Base-by-base conservation (phyloP, 1,139 yeast genomes). In the Magnusiomyces starmeri region DNA sequence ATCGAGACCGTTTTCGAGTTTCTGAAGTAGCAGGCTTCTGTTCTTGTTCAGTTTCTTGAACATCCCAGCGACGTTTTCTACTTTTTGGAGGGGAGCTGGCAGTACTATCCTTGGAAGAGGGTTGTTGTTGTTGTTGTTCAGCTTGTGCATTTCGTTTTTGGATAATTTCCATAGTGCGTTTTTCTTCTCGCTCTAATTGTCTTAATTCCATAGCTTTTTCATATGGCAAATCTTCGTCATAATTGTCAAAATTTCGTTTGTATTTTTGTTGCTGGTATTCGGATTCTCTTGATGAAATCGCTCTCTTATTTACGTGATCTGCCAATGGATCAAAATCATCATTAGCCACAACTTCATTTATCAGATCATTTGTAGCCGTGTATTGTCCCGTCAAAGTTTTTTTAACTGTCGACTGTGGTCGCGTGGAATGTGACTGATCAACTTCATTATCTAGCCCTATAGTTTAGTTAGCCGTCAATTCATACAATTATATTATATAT, bases 211-310 rank as follows among this genome's bases (percentile, higher is more conserved):
- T 61, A n/a, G 61, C 56, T 29, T 63, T 60, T 49, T 63, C 58
- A 46, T 64, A 60, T 1, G 60, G 50, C 40, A 55, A 47, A 22
- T 49, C 54, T 25, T 60, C 57, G 7, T 53, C 60, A 24, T 62
- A 58, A 25, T 49, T 37, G 46, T 62, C 58, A 40, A 63, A 70
- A 6, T 63, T 68, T 32, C 70, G 54, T 50, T 69, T 66, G 55
- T 70, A 67, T 56, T 77, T 62, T 56, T 73, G 64, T 56, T 66
- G 65, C 49, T 74, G 76, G 59, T 77, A 77, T 1, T 70, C 74
- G 35, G 69, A 65, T 57, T 73, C 76, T 26, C 71, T 64, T 4
- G 64, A 67, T 43, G 57, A 62, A 37, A 69, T 63, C 0, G 73
- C 61, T 50, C 67, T 65, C 16, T 63, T 61, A 29, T 62, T 56